Conservation (phyloP, 1,139 yeast genomes). For the Yamadazyma jaroonii region DNA sequence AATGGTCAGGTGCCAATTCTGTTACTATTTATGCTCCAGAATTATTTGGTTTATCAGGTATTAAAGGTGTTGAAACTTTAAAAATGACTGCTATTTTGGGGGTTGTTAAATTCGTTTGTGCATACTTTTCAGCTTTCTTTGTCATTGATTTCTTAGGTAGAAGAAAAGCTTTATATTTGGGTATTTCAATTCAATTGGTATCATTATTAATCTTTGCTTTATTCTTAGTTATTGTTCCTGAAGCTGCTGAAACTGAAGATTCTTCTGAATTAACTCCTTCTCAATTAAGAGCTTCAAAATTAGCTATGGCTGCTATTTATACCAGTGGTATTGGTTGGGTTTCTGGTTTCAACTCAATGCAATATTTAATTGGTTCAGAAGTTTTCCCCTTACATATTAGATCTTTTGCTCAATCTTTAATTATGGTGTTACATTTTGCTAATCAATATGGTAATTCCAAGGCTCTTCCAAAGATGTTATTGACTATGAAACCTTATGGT, state of each 20-base stretch:
- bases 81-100: constrained; percentile 50
- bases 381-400: constrained; percentile 56
- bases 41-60: constrained; percentile 52
- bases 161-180: constrained; percentile 37
- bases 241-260: constrained; percentile 30
- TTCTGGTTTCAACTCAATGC: constrained; percentile 59
- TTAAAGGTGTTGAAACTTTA: constrained; percentile 30
- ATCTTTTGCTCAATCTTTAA: constrained; percentile 50
- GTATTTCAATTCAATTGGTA: constrained; percentile 33
- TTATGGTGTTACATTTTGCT: constrained; percentile 58
- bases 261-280: constrained; percentile 26
- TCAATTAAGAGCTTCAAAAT: constrained; percentile 39
- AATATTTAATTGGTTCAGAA: constrained; percentile 58
- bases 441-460: constrained; percentile 61
- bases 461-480: constrained; percentile 53
- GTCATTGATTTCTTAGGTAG: constrained; percentile 47
- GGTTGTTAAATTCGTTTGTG: constrained; percentile 43
- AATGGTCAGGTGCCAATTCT: constrained; percentile 37
- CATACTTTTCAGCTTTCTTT: constrained; percentile 46
- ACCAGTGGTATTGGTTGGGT: constrained; percentile 62
- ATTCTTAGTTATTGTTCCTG: constrained; percentile 46
- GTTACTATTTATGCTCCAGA: constrained; percentile 58
- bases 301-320: constrained; percentile 53
- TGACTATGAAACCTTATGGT: constrained; percentile 48
- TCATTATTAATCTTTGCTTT: constrained; percentile 41